A percentile compares a stretch with the other conserved stretches of the same genome.
phyloP scores from a whole-genome alignment of 2,329 filamentous ascomycete species.

The Sphaceloma murrayae region DNA sequence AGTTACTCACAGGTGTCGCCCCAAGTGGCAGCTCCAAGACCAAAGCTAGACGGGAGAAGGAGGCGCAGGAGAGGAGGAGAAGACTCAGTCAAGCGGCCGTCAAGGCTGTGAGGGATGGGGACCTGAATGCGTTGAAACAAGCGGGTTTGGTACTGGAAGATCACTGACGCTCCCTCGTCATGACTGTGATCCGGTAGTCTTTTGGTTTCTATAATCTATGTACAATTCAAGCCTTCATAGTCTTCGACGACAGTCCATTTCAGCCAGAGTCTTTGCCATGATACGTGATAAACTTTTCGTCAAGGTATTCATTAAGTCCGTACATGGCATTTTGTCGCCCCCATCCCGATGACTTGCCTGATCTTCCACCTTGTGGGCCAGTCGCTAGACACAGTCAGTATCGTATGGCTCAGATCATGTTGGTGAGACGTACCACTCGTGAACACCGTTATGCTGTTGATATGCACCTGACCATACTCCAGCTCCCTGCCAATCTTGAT shows the following conservation, averaged over 20 bases:
- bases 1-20: conserved; percentile 81
- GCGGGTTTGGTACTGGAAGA: conserved; percentile 30
- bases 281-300: conserved; percentile 30
- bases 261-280: conserved; percentile 22
- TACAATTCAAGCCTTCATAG: conserved; percentile 2
- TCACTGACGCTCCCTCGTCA: neutral
- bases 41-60: conserved; percentile 82
- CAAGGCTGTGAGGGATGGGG: conserved; percentile 59
- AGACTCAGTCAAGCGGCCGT: conserved; percentile 59
- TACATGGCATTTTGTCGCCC: conserved; percentile 23
- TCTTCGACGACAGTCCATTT: neutral
- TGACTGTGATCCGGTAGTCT: neutral
- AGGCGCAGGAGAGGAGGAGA: conserved; percentile 67
- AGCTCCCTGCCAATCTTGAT: conserved; percentile 34
- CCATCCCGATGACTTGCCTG: conserved; percentile 23
- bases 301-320: conserved; percentile 22
- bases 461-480: conserved; percentile 50
- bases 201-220: neutral
- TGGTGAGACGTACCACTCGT: conserved; percentile 19
- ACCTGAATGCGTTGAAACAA: conserved; percentile 39
- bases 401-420: neutral
- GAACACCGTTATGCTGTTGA: conserved; percentile 38
- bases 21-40: conserved; percentile 89
- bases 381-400: conserved; percentile 15
- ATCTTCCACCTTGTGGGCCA: conserved; percentile 22